Conservation (phyloP, 768 basidiomycete species). For the Strobilomyces confusus region DNA sequence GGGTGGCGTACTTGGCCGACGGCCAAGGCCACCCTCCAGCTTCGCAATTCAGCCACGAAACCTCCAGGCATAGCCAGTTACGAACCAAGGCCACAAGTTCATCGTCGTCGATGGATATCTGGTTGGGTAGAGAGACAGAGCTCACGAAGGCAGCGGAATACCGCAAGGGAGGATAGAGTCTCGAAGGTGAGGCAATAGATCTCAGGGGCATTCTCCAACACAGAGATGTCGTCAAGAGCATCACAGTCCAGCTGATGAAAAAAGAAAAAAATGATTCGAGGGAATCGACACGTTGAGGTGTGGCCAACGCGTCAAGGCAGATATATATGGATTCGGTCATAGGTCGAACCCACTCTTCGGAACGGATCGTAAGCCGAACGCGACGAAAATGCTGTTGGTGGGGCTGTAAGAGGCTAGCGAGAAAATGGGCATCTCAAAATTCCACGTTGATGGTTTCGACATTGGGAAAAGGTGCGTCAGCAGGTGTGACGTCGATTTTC, state of each 20-base stretch:
- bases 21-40: background rate
- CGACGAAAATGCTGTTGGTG: too few species aligned
- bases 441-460: too few species aligned
- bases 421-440: too few species aligned
- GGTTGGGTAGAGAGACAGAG: background rate
- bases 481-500: too few species aligned
- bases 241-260: background rate
- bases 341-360: too few species aligned
- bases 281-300: too few species aligned
- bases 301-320: too few species aligned
- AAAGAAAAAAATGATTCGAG: too few species aligned
- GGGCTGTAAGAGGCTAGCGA: too few species aligned
- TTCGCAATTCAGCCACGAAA: background rate
- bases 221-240: background rate
- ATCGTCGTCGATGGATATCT: background rate
- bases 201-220: background rate
- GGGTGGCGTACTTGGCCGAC: background rate
- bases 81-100: background rate
- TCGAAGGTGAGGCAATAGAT: background rate
- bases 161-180: background rate
- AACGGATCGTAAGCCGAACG: too few species aligned
- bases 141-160: background rate
- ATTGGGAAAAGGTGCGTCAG: too few species aligned
- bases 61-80: background rate
- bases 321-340: too few species aligned